These are phyloP conservation scores for Capsicum baccatum DNA, from an alignment of 257 asterid species.

Conservation along the genomic window DNA sequence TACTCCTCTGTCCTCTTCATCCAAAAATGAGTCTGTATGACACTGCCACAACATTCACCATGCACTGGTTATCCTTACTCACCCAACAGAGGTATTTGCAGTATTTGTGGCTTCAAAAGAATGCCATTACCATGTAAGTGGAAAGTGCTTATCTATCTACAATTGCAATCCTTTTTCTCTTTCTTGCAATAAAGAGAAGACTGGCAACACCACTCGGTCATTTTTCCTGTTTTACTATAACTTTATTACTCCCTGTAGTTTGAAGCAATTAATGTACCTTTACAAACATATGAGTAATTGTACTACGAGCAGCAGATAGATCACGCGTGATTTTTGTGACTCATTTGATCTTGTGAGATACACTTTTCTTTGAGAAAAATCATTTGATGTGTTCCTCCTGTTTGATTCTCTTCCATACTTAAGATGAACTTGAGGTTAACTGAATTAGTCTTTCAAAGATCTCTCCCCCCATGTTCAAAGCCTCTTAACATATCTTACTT, in stretches of 20 bases:
- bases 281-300: neutral
- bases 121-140: conserved; percentile 11
- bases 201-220: neutral
- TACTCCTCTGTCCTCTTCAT: conserved; percentile 12
- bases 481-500: neutral
- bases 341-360: neutral
- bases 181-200: neutral
- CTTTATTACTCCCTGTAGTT: conserved; percentile 3
- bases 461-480: neutral
- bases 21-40: neutral
- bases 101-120: conserved; percentile 19
- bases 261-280: conserved; percentile 2
- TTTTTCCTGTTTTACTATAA: neutral
- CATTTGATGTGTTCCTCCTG: neutral
- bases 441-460: neutral
- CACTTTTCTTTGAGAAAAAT: neutral
- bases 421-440: neutral
- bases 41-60: conserved; percentile 3
- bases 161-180: neutral
- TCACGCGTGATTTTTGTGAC: neutral
- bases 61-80: neutral
- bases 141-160: neutral
- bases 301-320: neutral
- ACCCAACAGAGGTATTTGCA: neutral
- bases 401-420: neutral